Percentiles rank a stretch among this genome's conserved stretches.
phyloP scores from a whole-genome alignment of 176 grass and related monocot species.

The Oryza officinalis region DNA sequence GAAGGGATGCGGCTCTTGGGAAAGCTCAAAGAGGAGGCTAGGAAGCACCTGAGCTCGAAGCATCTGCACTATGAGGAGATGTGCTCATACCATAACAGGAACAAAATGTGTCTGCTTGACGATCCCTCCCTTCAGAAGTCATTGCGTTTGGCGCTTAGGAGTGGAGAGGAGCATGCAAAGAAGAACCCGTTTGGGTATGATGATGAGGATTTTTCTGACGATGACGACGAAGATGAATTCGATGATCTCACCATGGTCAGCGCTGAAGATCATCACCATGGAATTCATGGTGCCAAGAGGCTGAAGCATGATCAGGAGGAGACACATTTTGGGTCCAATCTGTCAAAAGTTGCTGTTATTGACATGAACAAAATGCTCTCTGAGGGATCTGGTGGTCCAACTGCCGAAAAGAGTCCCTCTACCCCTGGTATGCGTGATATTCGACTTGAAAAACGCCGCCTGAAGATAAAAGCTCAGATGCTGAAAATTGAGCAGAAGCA shows the following conservation, averaged over 20 bases:
- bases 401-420: conserved; percentile 33
- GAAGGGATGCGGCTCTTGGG: conserved; percentile 45
- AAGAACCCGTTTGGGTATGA: conserved; percentile 40
- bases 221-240: conserved; percentile 45
- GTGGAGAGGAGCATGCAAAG: conserved; percentile 42
- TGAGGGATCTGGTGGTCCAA: conserved; percentile 28
- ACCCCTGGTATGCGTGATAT: not conserved
- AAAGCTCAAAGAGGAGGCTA: conserved; percentile 67
- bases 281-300: conserved; percentile 29
- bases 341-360: conserved; percentile 39
- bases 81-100: conserved; percentile 83
- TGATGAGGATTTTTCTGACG: conserved; percentile 53
- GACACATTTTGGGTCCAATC: conserved; percentile 36
- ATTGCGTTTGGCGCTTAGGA: conserved; percentile 48
- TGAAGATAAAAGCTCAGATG: conserved; percentile 65
- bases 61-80: conserved; percentile 85
- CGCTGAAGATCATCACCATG: conserved; percentile 24
- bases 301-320: conserved; percentile 34
- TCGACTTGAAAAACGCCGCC: conserved; percentile 47
- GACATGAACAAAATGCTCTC: conserved; percentile 43
- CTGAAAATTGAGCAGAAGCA: conserved; percentile 62
- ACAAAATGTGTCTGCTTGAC: conserved; percentile 53
- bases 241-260: conserved; percentile 37
- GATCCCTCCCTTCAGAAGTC: conserved; percentile 57
- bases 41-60: conserved; percentile 66